phyloP scores from a whole-genome alignment of 2,329 filamentous ascomycete genomes.

The Colletotrichum somersetense region DNA sequence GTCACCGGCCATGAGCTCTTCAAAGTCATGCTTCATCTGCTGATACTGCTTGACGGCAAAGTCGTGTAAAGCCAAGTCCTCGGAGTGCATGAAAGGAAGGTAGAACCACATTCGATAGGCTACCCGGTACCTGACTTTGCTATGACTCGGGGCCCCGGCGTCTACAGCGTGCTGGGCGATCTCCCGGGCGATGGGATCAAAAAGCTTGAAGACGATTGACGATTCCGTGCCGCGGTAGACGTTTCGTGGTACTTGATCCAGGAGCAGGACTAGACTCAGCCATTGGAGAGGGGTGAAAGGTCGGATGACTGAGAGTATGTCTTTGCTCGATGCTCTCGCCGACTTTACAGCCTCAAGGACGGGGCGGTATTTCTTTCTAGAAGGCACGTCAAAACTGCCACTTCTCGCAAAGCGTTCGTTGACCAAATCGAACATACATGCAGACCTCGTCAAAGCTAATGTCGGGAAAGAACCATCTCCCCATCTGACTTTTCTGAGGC shows the following conservation, averaged over 20 bases:
- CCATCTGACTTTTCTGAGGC: slow-evolving; percentile 45
- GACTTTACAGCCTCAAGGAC: slow-evolving; percentile 51
- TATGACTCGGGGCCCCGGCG: slow-evolving; percentile 47
- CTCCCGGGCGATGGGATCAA: slow-evolving; percentile 66
- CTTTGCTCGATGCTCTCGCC: slow-evolving; percentile 46
- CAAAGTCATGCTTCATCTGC: slow-evolving; percentile 50
- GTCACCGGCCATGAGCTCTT: slow-evolving; percentile 48
- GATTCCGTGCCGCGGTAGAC: slow-evolving; percentile 65
- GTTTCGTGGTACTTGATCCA: slow-evolving; percentile 75
- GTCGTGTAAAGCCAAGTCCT: slow-evolving; percentile 61
- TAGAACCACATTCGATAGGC: slow-evolving; percentile 68
- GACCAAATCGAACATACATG: slow-evolving; percentile 46
- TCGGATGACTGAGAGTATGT: slow-evolving; percentile 48
- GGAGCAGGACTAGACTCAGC: slow-evolving; percentile 66
- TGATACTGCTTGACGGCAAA: slow-evolving; percentile 49
- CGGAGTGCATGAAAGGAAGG: slow-evolving; percentile 71
- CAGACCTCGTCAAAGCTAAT: slow-evolving; percentile 53
- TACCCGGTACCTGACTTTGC: slow-evolving; percentile 51
- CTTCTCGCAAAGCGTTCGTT: background rate
- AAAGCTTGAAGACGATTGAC: slow-evolving; percentile 62
- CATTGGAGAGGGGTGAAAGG: slow-evolving; percentile 51
- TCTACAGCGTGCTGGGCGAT: slow-evolving; percentile 55
- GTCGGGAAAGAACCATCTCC: slow-evolving; percentile 53
- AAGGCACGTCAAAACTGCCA: background rate
- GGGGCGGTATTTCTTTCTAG: slow-evolving; percentile 50